phyloP scores from a whole-genome alignment of 2,329 filamentous ascomycete species.

The Paraphoma sp. region DNA sequence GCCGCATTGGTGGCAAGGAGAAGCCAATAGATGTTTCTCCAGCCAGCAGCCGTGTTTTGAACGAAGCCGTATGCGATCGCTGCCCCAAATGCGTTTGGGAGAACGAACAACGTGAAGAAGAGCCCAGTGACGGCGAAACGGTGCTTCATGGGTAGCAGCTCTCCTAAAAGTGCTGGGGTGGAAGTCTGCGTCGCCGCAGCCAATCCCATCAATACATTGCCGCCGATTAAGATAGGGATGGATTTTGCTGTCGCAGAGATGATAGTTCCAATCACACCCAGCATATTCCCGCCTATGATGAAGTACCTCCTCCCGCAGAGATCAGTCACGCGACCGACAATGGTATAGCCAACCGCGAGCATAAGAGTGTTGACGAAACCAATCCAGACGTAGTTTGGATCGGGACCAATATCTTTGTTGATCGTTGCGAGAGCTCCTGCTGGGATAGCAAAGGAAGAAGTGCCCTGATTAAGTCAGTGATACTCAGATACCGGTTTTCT shows the following conservation, averaged over 20 bases:
- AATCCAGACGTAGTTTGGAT: constrained; percentile 22
- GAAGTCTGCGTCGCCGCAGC: constrained; percentile 14
- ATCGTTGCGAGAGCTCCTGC: not conserved
- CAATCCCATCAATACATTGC: constrained; percentile 19
- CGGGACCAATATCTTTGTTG: constrained; percentile 16
- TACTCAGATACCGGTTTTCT: no score
- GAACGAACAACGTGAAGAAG: not conserved
- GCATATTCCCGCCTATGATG: constrained; percentile 13
- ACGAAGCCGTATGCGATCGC: not conserved
- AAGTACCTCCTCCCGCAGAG: constrained; percentile 20
- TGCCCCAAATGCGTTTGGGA: not conserved
- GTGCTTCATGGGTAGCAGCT: not conserved
- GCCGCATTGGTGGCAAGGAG: not conserved
- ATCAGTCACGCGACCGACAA: constrained; percentile 2
- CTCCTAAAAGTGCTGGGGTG: not conserved
- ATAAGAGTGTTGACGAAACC: constrained; percentile 8
- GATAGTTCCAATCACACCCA: constrained; percentile 18
- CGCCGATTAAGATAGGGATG: constrained; percentile 18
- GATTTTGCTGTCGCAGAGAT: constrained; percentile 14
- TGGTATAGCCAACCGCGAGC: not conserved
- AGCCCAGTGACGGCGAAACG: not conserved
- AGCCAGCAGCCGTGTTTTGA: not conserved
- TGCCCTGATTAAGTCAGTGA: no score
- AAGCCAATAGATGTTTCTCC: not conserved
- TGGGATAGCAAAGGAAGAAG: not conserved